Evolutionary conservation across 345 rosid genomes (phyloP), one percentile per base, ranked within the genome.

Genomic region (Aquilaria yunnanensis): DNA sequence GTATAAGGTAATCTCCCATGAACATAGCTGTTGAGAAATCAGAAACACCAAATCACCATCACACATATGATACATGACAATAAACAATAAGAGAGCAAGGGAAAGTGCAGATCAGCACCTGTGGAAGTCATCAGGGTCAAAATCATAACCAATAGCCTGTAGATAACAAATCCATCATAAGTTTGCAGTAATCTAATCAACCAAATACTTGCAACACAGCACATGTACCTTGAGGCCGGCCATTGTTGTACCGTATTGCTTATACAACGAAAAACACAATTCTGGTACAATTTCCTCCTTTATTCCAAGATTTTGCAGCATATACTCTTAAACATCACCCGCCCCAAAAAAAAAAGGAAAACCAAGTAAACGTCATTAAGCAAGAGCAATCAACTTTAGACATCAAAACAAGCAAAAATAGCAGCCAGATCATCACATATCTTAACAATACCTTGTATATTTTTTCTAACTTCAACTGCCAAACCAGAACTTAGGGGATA

Each of bases 231-330:
- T 80, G 62, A 94, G 90, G 67, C 99, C 99, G 72, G 99, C 96
- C 99, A 90, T 78, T 62, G 97, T 88, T 16, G 99, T 94, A 23
- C 99, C 99, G 74, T 86, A 94, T 67, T 82, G 64, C 77, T 85
- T 86, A 66, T 93, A 93, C 67, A 90, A 77, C 0, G 88, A 77
- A 60, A 68, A 63, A 53, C 95, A 88, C 50, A 90, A 60, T 64
- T 84, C 90, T 46, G 80, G 79, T 51, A 93, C 84, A 69, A 65
- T 79, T 64, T 72, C 78, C 72, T 71, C 74, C 66, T 86, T 86
- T 2, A 90, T 66, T 37, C 90, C 87, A 68, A 93, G 87, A 61
- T 69, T 77, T 67, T 85, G 71, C 30, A 75, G 67, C 98, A 93
- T 93, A 69, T 83, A 93, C 53, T 90, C 98, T 93, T 60, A 51